phyloP scores from a whole-genome alignment of 176 grass and related monocot species.

The Oryza rufipogon region DNA sequence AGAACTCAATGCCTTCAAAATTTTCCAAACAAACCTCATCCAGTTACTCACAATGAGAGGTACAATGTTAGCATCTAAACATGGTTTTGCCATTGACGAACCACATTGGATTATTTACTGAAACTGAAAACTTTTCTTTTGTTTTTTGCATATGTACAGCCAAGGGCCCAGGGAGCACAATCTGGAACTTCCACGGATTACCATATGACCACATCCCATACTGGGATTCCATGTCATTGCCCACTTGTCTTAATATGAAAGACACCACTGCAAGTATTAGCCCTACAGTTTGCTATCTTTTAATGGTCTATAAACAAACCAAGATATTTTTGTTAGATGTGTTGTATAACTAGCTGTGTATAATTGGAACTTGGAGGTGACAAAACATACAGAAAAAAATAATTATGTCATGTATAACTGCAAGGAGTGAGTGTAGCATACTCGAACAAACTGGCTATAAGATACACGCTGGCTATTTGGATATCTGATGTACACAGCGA shows the following conservation, averaged over 20 bases:
- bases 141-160: constrained; percentile 21
- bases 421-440: constrained; percentile 48
- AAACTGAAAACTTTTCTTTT: background rate
- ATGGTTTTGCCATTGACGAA: constrained; percentile 8
- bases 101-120: background rate
- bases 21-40: constrained; percentile 3
- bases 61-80: constrained; percentile 6
- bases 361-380: background rate
- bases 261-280: background rate
- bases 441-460: constrained; percentile 81
- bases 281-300: constrained; percentile 7
- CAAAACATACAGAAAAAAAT: constrained; percentile 12
- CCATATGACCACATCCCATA: constrained; percentile 14
- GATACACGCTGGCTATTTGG: constrained; percentile 89
- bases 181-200: background rate
- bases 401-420: constrained; percentile 41
- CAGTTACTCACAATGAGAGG: background rate
- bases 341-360: too few species aligned
- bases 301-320: background rate
- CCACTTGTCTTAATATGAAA: background rate
- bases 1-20: background rate
- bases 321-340: background rate
- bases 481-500: constrained; percentile 82
- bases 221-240: background rate
- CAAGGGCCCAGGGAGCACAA: background rate